phyloP scores from a whole-genome alignment of 768 basidiomycete species.

The Cytidiella melzeri region DNA sequence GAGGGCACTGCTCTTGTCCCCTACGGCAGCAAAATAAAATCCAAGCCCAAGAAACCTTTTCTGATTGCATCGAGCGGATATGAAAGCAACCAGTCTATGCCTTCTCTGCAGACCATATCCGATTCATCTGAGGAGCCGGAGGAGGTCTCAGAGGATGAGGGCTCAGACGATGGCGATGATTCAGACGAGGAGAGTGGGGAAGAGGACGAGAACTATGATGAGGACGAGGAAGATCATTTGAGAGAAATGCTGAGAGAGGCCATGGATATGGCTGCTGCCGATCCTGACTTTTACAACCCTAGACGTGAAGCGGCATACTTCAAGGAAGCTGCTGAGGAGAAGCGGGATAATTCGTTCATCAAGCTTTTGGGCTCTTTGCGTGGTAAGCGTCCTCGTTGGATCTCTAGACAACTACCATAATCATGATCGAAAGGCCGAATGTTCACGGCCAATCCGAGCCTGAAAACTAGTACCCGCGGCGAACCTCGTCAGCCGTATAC shows the following conservation, averaged over 20 bases:
- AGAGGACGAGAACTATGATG: constrained; percentile 48
- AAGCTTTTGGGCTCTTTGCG: constrained; percentile 68
- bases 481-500: constrained; percentile 24
- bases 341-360: constrained; percentile 72
- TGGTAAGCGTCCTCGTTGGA: constrained; percentile 36
- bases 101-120: constrained; percentile 59
- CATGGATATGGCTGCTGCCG: constrained; percentile 59
- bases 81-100: constrained; percentile 53
- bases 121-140: constrained; percentile 47
- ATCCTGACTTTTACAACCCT: constrained; percentile 52
- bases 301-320: constrained; percentile 32
- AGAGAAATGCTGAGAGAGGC: constrained; percentile 60
- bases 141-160: constrained; percentile 33
- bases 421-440: constrained; percentile 47
- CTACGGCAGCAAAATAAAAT: constrained; percentile 16
- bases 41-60: constrained; percentile 31
- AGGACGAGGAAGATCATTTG: constrained; percentile 64
- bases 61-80: constrained; percentile 43
- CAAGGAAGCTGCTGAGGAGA: constrained; percentile 38
- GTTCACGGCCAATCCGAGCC: constrained; percentile 43
- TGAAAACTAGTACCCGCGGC: constrained; percentile 32
- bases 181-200: constrained; percentile 29
- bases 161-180: constrained; percentile 32
- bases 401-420: neutral
- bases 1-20: constrained; percentile 15